phyloP scores from a whole-genome alignment of 257 asterid species.

The Scutellaria minor region DNA sequence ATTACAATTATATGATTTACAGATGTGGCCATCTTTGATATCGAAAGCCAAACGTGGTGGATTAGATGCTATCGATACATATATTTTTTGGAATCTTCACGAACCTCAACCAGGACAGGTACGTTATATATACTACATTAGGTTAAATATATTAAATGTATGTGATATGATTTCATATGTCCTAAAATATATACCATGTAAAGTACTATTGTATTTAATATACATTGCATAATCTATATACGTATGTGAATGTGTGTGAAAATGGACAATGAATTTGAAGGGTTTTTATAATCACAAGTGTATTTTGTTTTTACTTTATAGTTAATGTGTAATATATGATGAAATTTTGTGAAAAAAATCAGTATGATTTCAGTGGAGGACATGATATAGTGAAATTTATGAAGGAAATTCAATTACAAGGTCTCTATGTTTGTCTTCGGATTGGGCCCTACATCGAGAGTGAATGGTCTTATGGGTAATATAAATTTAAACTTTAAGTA shows the following conservation, averaged over 20 bases:
- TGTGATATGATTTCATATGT: background rate
- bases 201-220: too few species aligned
- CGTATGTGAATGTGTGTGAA: too few species aligned
- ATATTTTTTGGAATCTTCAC: slow-evolving; percentile 87
- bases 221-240: too few species aligned
- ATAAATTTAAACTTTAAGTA: background rate
- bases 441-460: slow-evolving; percentile 85
- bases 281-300: background rate
- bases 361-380: slow-evolving; percentile 87
- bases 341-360: background rate
- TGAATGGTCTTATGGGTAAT: slow-evolving; percentile 96
- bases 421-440: slow-evolving; percentile 77
- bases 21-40: slow-evolving; percentile 91
- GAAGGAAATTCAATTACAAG: slow-evolving; percentile 71
- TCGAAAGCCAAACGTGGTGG: slow-evolving; percentile 81
- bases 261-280: too few species aligned
- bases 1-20: slow-evolving; percentile 5
- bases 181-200: too few species aligned
- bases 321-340: background rate
- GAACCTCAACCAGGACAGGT: slow-evolving; percentile 81
- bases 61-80: slow-evolving; percentile 72
- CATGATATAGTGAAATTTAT: slow-evolving; percentile 65
- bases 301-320: background rate
- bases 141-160: background rate
- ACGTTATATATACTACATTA: background rate